These are phyloP conservation scores for Dendrostoma leiphaemia DNA, from an alignment of 2,329 filamentous ascomycete genomes.

Conservation along the genomic window DNA sequence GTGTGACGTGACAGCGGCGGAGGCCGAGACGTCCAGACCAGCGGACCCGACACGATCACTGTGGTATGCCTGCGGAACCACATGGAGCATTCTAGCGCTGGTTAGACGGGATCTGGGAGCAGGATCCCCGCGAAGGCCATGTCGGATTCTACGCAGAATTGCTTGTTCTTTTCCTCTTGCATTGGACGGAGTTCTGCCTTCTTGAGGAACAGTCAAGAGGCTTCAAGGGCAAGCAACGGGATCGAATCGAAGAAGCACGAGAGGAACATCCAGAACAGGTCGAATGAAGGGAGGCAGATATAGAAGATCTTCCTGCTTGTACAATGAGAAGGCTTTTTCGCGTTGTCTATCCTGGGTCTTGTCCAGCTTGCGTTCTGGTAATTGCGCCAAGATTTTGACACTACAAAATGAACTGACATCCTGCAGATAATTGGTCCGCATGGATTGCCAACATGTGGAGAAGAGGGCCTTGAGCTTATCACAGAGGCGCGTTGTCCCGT, in stretches of 20 bases:
- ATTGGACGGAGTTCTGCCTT: slow-evolving; percentile 5
- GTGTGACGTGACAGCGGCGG: too few relatives aligned
- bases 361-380: too few relatives aligned
- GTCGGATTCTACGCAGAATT: background rate
- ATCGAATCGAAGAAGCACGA: background rate
- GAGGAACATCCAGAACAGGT: background rate
- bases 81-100: background rate
- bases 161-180: background rate
- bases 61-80: too few relatives aligned
- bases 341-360: too few relatives aligned
- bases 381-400: too few relatives aligned
- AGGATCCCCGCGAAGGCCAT: background rate
- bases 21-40: too few relatives aligned
- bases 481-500: too few relatives aligned
- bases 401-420: too few relatives aligned
- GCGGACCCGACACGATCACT: too few relatives aligned
- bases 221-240: background rate
- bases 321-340: background rate
- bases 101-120: background rate
- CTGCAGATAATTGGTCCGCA: too few relatives aligned
- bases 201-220: background rate
- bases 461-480: too few relatives aligned
- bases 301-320: background rate
- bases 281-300: background rate
- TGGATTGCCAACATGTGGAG: too few relatives aligned